phyloP scores from a whole-genome alignment of 495 filamentous ascomycete genomes.

The Hypoxylon lienhwacheense region DNA sequence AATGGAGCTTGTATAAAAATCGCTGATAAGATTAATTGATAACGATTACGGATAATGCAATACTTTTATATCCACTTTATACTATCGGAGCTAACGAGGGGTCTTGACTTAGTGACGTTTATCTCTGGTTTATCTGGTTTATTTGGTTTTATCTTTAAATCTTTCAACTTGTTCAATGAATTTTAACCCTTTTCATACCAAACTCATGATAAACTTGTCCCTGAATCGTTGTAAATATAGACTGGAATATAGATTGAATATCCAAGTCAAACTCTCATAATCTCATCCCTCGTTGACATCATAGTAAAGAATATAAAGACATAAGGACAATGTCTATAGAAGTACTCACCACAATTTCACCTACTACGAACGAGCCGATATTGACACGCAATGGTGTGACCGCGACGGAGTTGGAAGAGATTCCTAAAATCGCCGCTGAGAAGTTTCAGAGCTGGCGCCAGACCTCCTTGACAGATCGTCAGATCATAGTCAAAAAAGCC shows the following conservation, averaged over 20 bases:
- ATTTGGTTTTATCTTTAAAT: too few relatives aligned
- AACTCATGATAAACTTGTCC: too few relatives aligned
- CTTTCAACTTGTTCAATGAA: too few relatives aligned
- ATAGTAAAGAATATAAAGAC: background rate
- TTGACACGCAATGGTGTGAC: conserved; percentile 72
- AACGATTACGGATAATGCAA: too few relatives aligned
- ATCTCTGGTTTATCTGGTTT: too few relatives aligned
- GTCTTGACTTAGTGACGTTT: conserved; percentile 33
- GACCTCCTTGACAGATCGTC: conserved; percentile 65
- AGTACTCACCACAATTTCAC: conserved; percentile 85
- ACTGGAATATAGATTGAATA: background rate
- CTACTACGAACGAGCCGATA: conserved; percentile 77
- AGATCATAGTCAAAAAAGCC: conserved; percentile 76
- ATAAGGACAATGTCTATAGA: conserved; percentile 69
- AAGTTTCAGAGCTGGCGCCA: conserved; percentile 73
- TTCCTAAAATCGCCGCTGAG: conserved; percentile 66
- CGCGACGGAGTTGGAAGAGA: conserved; percentile 61
- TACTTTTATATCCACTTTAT: too few relatives aligned
- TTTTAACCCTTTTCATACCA: too few relatives aligned
- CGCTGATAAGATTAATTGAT: background rate
- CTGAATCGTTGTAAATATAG: conserved; percentile 3
- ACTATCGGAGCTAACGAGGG: too few relatives aligned
- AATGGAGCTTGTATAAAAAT: background rate
- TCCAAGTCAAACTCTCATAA: background rate
- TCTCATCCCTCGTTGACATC: background rate